A percentile compares a stretch with the other conserved stretches of the same genome.
These are phyloP conservation scores for Talaromyces albobiverticillius DNA, from an alignment of 2,329 filamentous ascomycete genomes.

Conservation along the genomic window DNA sequence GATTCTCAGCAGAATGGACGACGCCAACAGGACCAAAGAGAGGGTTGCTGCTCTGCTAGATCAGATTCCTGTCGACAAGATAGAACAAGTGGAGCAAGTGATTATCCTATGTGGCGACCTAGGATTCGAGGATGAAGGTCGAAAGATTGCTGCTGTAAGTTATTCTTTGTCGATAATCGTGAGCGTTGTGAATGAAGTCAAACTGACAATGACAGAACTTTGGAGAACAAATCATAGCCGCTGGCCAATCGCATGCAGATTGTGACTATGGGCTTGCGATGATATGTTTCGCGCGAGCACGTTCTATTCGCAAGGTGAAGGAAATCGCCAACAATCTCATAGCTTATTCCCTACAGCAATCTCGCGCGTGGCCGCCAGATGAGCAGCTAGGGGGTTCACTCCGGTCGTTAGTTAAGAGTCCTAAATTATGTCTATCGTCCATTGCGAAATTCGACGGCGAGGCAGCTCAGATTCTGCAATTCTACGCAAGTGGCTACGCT, in stretches of 20 bases:
- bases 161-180: background rate
- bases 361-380: constrained; percentile 70
- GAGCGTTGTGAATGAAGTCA: background rate
- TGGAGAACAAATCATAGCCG: constrained; percentile 66
- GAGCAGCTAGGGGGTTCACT: constrained; percentile 72
- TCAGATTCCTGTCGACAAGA: constrained; percentile 68
- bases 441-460: constrained; percentile 74
- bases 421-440: constrained; percentile 67
- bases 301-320: constrained; percentile 73
- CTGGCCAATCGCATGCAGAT: constrained; percentile 61
- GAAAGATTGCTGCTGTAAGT: constrained; percentile 77
- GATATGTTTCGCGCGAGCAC: constrained; percentile 86
- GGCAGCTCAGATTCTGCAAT: constrained; percentile 78
- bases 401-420: constrained; percentile 65
- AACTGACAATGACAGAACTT: constrained; percentile 61
- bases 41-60: constrained; percentile 72
- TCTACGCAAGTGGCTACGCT: constrained; percentile 86
- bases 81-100: constrained; percentile 74
- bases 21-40: constrained; percentile 66
- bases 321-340: constrained; percentile 83
- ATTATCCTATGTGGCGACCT: constrained; percentile 74
- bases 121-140: constrained; percentile 73
- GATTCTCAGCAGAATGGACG: constrained; percentile 76
- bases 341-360: constrained; percentile 82
- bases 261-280: constrained; percentile 72